Evolutionary conservation across 192 early-diverging fungal species (phyloP), one percentile per base, ranked within the genome.

Genomic region (Phycomyces blakesleeanus): DNA sequence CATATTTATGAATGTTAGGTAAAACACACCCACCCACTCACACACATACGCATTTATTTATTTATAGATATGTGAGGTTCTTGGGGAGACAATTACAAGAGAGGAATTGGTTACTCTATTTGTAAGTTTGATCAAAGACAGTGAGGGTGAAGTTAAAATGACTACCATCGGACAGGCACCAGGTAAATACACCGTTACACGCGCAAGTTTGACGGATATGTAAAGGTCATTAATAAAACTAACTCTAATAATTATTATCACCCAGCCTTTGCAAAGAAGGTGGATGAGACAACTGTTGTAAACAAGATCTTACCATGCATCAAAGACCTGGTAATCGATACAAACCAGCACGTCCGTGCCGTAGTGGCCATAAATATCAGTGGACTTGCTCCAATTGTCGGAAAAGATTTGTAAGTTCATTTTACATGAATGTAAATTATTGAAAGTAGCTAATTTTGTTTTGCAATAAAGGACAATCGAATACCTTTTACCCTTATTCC

Each of bases 331-430:
- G 93, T 94, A 16, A 89, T 87, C 22, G 97, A 99, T 73, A 89
- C 88, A 42, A 95, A 94, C 42, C 95, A 97, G 75, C 93, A 97
- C 56, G 97, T 99, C 41, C 91, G 97, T 52, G 89, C 93, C n/a
- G 91, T 94, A 22, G 80, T 99, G 44, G 97, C 96, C 20, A 93
- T 87, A 52, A 91, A 99, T 73, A 96, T 99, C 70, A 95, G 91
- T 71, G 92, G 95, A 42, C 73, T 99, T 58, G 93, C 94, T 56
- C 93, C 94, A 14, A 88, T 96, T 64, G 85, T 99, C 25, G 96
- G 94, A 63, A 98, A 96, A 76, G 91, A 97, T 59, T 77, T 80
- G 87, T 89, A 75, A 61, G 81, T 74, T 47, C 1, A 20, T 7
- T 38, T 18, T 20, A 2, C 8, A 62, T 8, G 10, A 29, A n/a